These are phyloP conservation scores for Ambrosiella xylebori DNA, from an alignment of 2,329 filamentous ascomycete species.

Conservation along the genomic window DNA sequence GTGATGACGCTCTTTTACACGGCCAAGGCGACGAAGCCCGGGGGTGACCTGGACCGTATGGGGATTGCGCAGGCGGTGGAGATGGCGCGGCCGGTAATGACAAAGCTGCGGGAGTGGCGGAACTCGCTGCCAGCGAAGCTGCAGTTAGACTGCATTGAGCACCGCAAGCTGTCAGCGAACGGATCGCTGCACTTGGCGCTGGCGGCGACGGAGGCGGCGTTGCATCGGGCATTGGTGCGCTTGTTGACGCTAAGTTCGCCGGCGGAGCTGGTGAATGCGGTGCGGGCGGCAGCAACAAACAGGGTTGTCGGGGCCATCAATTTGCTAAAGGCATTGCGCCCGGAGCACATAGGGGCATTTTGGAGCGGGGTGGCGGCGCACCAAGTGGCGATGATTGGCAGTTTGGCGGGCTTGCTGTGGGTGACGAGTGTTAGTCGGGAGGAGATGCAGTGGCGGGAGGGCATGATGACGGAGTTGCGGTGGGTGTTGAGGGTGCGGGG, in stretches of 20 bases:
- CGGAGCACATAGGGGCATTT: conserved; percentile 25
- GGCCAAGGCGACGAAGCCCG: conserved; percentile 7
- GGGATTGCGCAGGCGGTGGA: conserved; percentile 21
- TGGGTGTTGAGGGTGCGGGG: conserved; percentile 27
- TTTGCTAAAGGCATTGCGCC: conserved; percentile 21
- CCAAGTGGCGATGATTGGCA: conserved; percentile 19
- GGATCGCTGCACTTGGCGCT: conserved; percentile 27
- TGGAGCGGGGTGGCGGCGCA: conserved; percentile 22
- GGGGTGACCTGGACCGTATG: conserved; percentile 8
- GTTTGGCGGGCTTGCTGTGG: conserved; percentile 18
- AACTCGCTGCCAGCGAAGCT: conserved; percentile 25
- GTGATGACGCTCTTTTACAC: conserved; percentile 20
- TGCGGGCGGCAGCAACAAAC: conserved; percentile 17
- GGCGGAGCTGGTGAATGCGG: conserved; percentile 12
- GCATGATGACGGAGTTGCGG: conserved; percentile 24
- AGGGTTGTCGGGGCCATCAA: conserved; percentile 20
- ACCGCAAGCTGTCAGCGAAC: conserved; percentile 23
- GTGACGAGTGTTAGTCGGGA: conserved; percentile 14
- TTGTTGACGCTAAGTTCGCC: conserved; percentile 11
- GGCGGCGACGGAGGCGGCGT: conserved; percentile 26
- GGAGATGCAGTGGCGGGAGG: conserved; percentile 25
- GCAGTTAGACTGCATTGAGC: conserved; percentile 24
- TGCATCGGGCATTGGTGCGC: conserved; percentile 26
- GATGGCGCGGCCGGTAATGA: conserved; percentile 29
- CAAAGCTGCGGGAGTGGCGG: conserved; percentile 29